These are phyloP conservation scores for Beauveria sp. DNA, from an alignment of 2,329 filamentous ascomycete species.

Conservation along the genomic window DNA sequence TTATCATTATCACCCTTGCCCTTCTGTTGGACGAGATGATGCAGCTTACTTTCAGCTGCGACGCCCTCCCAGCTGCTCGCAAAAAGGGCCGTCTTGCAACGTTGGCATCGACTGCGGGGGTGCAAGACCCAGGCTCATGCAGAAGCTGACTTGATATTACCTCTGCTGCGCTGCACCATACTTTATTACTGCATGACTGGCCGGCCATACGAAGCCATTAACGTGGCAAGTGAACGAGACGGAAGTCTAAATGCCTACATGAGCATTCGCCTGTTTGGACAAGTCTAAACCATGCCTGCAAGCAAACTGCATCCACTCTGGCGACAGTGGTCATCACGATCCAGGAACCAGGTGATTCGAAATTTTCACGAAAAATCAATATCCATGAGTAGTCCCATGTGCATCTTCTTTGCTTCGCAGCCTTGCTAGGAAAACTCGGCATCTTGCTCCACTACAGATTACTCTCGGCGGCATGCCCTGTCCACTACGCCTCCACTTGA, in stretches of 20 bases:
- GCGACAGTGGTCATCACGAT: neutral
- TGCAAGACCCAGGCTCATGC: neutral
- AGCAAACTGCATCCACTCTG: neutral
- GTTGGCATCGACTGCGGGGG: neutral
- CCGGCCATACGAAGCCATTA: no score
- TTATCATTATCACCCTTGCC: neutral
- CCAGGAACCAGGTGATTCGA: neutral
- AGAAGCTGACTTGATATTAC: neutral
- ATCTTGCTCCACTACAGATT: neutral
- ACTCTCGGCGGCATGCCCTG: neutral
- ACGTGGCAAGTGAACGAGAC: no score
- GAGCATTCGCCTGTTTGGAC: neutral
- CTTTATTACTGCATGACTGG: neutral
- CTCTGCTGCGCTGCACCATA: neutral
- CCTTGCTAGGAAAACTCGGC: neutral
- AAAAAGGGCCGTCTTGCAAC: neutral
- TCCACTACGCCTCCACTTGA: neutral
- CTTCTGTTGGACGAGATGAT: neutral
- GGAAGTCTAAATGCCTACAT: no score
- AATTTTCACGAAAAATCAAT: neutral
- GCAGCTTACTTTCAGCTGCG: slow-evolving; percentile 1
- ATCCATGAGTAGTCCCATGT: neutral
- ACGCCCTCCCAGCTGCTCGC: neutral
- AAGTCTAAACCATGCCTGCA: neutral
- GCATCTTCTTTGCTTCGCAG: neutral